Base-by-base conservation (phyloP, 2,329 filamentous ascomycete genomes). In the Aureobasidium sp. region DNA sequence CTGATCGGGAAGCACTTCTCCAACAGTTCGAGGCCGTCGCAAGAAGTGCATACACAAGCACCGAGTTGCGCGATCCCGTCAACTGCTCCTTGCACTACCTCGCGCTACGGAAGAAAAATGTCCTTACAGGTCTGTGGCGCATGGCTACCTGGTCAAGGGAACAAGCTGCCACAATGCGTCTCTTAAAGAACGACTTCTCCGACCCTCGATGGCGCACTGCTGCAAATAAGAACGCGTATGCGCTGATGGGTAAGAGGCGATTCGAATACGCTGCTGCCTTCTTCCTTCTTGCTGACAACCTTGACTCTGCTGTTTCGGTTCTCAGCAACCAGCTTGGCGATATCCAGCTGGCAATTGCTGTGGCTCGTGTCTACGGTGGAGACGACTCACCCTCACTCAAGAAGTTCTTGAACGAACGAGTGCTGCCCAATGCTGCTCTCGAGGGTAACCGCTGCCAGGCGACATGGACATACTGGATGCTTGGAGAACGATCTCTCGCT, bases 241-340 rank as follows among this genome's bases (percentile, higher is more conserved):
- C 94, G 2, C 76, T 99, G 61, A 87, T 99, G 71, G 94, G 93
- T 66, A 95, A 91, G 75, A 84, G 91, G 48, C 83, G 94, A 55
- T 97, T 97, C 72, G 91, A 90, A 75, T 99, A 99, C 70, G 92
- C 94, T 3, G 94, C 93, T 0, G 89, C 94, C 0, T 99, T 97
- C 76, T 99, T 99, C 78, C 80, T 99, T 6, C 81, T 99, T 1
- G 95, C 90, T 1, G 91, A 92, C 67, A 87, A 88, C 69, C 79
- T 96, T 0, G 85, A 87, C 61, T 91, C 96, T 72, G 93, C 94
- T 0, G 87, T 94, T 58, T 89, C 88, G 66, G 87, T 99, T 20
- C 90, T 95, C 66, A 79, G 92, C 15, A 91, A 90, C 65, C 92
- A 97, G 71, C 81, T 97, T 41, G 87, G 89, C 63, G 95, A 99